phyloP scores from a whole-genome alignment of 2,329 filamentous ascomycete genomes.

The Septoria linicola region DNA sequence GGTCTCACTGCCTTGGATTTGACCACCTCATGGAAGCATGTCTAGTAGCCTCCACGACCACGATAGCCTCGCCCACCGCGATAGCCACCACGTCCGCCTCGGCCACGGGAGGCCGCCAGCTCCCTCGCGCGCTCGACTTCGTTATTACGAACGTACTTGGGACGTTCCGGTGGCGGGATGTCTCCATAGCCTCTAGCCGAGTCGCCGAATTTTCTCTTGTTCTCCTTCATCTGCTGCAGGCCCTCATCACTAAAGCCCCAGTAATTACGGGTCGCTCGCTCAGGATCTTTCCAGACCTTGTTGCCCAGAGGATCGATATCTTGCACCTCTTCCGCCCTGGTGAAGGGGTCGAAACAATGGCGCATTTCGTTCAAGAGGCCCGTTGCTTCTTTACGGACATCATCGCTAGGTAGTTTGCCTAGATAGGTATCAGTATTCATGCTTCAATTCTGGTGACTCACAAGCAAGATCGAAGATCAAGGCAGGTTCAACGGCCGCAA shows the following conservation, averaged over 20 bases:
- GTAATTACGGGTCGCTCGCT: constrained; percentile 35
- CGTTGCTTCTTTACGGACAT: constrained; percentile 27
- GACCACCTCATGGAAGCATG: not conserved
- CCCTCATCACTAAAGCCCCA: constrained; percentile 33
- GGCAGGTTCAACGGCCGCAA: not conserved
- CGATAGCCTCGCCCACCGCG: constrained; percentile 19
- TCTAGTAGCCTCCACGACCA: constrained; percentile 11
- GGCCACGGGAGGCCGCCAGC: constrained; percentile 21
- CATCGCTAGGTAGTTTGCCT: constrained; percentile 25
- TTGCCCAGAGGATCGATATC: constrained; percentile 38
- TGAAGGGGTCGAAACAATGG: constrained; percentile 31
- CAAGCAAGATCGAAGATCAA: not conserved
- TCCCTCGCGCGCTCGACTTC: constrained; percentile 28
- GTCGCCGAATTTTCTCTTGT: constrained; percentile 19
- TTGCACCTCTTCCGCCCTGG: constrained; percentile 30
- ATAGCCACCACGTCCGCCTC: constrained; percentile 10
- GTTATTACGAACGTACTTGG: constrained; percentile 19
- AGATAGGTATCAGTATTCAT: not conserved
- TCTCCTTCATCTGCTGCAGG: constrained; percentile 27
- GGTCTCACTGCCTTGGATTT: no score
- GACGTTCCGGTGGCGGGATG: constrained; percentile 16
- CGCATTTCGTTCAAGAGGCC: constrained; percentile 30
- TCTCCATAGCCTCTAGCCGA: constrained; percentile 27
- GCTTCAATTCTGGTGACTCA: not conserved
- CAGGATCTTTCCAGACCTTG: constrained; percentile 34